These are phyloP conservation scores for Tirmania nivea DNA, from an alignment of 495 filamentous ascomycete genomes.

Conservation along the genomic window DNA sequence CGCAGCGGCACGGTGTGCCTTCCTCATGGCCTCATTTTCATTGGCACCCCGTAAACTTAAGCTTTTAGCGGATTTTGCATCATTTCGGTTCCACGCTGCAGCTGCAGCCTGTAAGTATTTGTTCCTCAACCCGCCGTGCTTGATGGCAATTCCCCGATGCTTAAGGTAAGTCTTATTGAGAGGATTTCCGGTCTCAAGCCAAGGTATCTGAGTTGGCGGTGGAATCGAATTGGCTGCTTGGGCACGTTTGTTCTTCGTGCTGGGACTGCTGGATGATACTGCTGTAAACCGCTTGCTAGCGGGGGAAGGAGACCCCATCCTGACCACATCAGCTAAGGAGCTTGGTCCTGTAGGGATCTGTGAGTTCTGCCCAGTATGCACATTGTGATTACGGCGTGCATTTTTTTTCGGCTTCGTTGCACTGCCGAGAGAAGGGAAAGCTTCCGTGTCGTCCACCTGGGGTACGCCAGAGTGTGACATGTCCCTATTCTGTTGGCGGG, in stretches of 20 bases:
- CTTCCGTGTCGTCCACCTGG: constrained; percentile 79
- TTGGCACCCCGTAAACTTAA: constrained; percentile 81
- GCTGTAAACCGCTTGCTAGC: constrained; percentile 20
- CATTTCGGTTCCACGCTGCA: constrained; percentile 99
- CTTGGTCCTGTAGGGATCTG: constrained; percentile 48
- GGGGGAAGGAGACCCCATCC: constrained; percentile 58
- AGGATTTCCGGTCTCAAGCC: constrained; percentile 82
- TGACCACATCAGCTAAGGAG: constrained; percentile 85
- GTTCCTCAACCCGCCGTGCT: constrained; percentile 84
- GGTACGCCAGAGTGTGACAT: constrained; percentile 40
- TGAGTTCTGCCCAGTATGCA: constrained; percentile 36
- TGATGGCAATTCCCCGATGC: constrained; percentile 80
- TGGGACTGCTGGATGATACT: constrained; percentile 10
- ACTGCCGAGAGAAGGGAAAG: constrained; percentile 81
- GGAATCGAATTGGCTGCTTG: constrained; percentile 41
- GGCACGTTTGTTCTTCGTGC: constrained; percentile 11
- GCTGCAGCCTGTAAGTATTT: constrained; percentile 96
- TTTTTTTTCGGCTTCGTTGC: constrained; percentile 59
- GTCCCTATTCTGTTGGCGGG: constrained; percentile 59
- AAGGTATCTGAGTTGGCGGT: constrained; percentile 77
- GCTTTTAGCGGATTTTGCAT: constrained; percentile 88
- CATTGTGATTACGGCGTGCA: constrained; percentile 13
- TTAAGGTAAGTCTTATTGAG: constrained; percentile 90
- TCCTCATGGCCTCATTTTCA: constrained; percentile 92
- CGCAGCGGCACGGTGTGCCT: constrained; percentile 88